Evolutionary conservation across 768 basidiomycete genomes (phyloP).

Genomic region (Kwoniella shandongensis): DNA sequence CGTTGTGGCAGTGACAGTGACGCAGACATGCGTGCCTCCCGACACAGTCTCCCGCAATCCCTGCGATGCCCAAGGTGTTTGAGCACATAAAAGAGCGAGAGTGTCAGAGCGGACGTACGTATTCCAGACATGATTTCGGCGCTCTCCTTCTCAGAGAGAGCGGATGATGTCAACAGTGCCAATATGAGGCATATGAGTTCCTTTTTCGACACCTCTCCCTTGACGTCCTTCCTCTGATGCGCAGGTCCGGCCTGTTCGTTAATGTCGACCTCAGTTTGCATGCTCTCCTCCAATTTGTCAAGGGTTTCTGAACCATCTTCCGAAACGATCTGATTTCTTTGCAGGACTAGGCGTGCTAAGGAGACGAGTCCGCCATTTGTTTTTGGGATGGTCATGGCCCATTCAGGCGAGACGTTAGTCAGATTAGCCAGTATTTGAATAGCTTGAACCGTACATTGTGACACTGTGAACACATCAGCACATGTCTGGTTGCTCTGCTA

Average conservation of each 20-base stretch:
- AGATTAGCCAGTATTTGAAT: constrained; percentile 13
- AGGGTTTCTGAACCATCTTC: not conserved
- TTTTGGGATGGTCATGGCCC: not conserved
- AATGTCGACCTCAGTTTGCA: constrained; percentile 1
- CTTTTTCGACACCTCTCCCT: not conserved
- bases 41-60: not conserved
- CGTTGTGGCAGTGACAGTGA: constrained; percentile 6
- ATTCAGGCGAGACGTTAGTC: not conserved
- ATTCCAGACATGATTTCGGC: not conserved
- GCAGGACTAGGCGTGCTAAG: constrained; percentile 9
- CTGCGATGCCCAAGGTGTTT: not conserved
- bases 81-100: too few relatives aligned
- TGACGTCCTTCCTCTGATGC: not conserved
- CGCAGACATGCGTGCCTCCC: constrained; percentile 10
- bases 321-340: constrained; percentile 5
- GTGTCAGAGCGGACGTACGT: constrained; percentile 8
- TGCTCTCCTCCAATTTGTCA: constrained; percentile 2
- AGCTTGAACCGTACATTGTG: constrained; percentile 4
- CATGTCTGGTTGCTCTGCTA: not conserved
- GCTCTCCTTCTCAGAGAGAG: not conserved
- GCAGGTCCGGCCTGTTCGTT: too few relatives aligned
- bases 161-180: constrained; percentile 5
- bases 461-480: constrained; percentile 1
- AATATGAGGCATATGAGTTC: constrained; percentile 12
- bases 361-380: constrained; percentile 1